Evolutionary conservation across 345 rosid species (phyloP).

Genomic region (Hibiscus trionum): DNA sequence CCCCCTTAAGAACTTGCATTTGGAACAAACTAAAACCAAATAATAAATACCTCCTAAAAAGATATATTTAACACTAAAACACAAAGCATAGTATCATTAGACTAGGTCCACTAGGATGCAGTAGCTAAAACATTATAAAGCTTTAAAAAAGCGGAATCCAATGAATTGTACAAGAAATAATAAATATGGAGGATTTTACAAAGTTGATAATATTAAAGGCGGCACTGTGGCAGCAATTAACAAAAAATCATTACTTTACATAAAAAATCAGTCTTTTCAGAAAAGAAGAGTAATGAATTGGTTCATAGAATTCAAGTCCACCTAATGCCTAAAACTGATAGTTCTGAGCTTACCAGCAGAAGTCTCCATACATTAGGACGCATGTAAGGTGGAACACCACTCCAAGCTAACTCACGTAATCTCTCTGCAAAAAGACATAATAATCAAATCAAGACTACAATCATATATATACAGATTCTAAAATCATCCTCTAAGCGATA

Average conservation of each 20-base stretch:
- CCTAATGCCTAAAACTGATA: slow-evolving; percentile 11
- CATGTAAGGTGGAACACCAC: slow-evolving; percentile 92
- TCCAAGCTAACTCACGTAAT: slow-evolving; percentile 91
- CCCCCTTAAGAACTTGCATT: neutral
- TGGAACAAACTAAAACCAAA: neutral
- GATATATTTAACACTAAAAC: too few species aligned
- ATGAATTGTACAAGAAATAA: neutral
- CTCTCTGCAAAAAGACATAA: slow-evolving; percentile 42
- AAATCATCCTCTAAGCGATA: neutral
- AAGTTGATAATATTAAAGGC: neutral
- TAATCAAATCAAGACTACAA: neutral
- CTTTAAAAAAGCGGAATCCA: neutral
- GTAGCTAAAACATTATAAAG: neutral
- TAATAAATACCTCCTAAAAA: neutral
- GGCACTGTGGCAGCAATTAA: neutral
- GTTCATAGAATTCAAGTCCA: neutral
- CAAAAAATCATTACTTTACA: neutral
- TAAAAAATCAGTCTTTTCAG: neutral
- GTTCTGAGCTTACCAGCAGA: slow-evolving; percentile 62
- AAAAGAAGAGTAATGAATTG: neutral
- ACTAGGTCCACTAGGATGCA: neutral
- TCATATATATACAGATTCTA: neutral
- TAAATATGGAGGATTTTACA: neutral
- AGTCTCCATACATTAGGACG: slow-evolving; percentile 89
- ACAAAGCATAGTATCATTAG: neutral